Conservation (phyloP, 1,284 basidiomycete species). For the Pseudozyma flocculosa region DNA sequence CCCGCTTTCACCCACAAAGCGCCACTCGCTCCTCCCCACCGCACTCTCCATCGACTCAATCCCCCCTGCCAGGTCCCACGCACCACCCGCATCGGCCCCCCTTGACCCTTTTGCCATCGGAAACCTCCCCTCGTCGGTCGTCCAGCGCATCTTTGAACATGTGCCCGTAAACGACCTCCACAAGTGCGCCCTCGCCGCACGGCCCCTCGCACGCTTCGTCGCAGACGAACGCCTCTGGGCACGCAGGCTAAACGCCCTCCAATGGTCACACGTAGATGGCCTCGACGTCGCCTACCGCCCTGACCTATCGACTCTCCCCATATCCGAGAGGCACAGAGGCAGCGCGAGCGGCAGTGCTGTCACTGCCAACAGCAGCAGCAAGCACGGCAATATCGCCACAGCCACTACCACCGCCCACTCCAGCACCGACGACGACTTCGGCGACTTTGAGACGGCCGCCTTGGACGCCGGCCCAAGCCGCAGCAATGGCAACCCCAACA, state of each 20-base stretch:
- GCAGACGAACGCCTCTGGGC: constrained; percentile 44
- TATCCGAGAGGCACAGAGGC: neutral
- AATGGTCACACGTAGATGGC: constrained; percentile 35
- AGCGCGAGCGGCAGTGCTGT: neutral
- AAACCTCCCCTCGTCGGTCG: constrained; percentile 20
- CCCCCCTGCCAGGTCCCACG: neutral
- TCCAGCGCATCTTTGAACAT: constrained; percentile 31
- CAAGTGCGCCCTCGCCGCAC: constrained; percentile 23
- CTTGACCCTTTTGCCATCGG: constrained; percentile 35
- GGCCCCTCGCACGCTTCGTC: constrained; percentile 38
- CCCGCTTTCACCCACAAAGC: neutral
- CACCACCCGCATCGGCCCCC: constrained; percentile 16
- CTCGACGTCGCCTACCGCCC: constrained; percentile 19
- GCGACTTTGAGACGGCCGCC: constrained; percentile 28
- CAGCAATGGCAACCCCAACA: neutral
- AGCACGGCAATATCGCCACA: neutral
- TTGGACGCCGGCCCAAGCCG: constrained; percentile 1
- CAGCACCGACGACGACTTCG: constrained; percentile 77
- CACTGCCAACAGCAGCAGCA: neutral
- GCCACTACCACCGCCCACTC: constrained; percentile 1
- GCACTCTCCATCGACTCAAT: neutral
- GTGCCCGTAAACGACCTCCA: constrained; percentile 28
- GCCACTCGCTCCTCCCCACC: neutral
- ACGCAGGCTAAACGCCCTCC: constrained; percentile 15
- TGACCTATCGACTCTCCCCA: constrained; percentile 21